Base-by-base conservation (phyloP, 2,329 filamentous ascomycete genomes). In the Aaosphaeria pasadenensis region DNA sequence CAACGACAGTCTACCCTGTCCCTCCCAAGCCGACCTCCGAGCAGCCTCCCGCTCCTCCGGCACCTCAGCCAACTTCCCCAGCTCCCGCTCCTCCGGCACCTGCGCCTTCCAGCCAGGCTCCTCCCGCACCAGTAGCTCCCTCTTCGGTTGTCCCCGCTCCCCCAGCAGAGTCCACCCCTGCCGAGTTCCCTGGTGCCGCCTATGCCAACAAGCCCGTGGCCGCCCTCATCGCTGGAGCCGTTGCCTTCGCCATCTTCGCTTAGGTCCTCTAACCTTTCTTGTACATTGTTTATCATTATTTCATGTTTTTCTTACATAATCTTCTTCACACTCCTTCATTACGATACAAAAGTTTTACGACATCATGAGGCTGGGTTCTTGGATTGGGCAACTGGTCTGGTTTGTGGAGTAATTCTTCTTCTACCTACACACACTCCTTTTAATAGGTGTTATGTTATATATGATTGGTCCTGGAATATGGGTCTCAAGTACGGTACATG, bases 81-180 rank as follows among this genome's bases (percentile, higher is more conserved):
- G 9, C 33, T 36, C 33, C 33, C 33, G 38, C 38, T 11, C 11
- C 41, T 36, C 11, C 41, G 30, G 41, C 42, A 11, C 6, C 39
- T 17, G 44, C 44, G 5, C 29, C n/a, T 24, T 30, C 38, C 24
- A 41, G 39, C 51, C 13, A 31, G 47, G 41, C 48, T 9, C 46
- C 17, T 45, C 43, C 17, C 42, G 40, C 13, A 44, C 42, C 38
- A 5, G 43, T 29, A 44, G 33, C 36, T 13, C 28, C 43, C 30
- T 30, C 42, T 32, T 38, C 43, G 0, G 40, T 44, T 31, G 30
- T 43, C 9, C 51, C 57, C 43, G 46, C 24, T 41, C 47, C 39
- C 9, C 41, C 40, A 13, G 11, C 39, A 9, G 7, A 40, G 11
- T 7, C 39, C 9, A n/a, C 39, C 39, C 17, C 39, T 9, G 9